A percentile compares a stretch with the other conserved stretches of the same genome.
Conservation (phyloP, 345 rosid genomes). For the Mangifera indica region DNA sequence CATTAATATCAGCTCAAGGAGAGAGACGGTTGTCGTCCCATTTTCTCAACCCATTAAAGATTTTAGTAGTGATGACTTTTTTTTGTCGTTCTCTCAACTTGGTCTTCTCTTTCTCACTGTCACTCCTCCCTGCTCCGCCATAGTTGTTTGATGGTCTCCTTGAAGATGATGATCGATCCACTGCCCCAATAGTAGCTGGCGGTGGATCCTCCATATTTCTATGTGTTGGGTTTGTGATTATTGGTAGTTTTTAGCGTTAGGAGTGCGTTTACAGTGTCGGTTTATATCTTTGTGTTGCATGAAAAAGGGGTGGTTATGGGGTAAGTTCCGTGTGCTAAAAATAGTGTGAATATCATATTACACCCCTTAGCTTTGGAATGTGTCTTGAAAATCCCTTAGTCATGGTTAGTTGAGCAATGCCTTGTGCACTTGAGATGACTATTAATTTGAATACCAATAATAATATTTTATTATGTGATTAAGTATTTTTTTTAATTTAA, state of each 20-base stretch:
- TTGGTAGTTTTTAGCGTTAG: too few relatives aligned
- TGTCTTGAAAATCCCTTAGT: too few relatives aligned
- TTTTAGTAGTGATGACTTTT: slow-evolving; percentile 48
- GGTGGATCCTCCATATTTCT: neutral
- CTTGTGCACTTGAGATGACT: too few relatives aligned
- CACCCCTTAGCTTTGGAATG: too few relatives aligned
- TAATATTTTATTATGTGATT: too few relatives aligned
- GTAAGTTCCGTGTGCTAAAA: neutral
- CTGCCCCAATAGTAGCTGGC: slow-evolving; percentile 3
- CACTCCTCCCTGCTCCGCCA: slow-evolving; percentile 30
- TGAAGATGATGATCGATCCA: slow-evolving; percentile 14
- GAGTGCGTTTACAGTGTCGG: neutral
- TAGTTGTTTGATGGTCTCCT: neutral
- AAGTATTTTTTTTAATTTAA: too few relatives aligned
- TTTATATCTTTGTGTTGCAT: slow-evolving; percentile 26
- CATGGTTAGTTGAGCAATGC: too few relatives aligned
- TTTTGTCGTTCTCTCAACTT: slow-evolving; percentile 52
- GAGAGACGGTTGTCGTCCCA: slow-evolving; percentile 47
- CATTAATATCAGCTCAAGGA: slow-evolving; percentile 48
- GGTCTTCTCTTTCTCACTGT: slow-evolving; percentile 51
- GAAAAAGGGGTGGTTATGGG: slow-evolving; percentile 3
- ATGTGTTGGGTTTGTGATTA: neutral
- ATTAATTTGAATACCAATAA: too few relatives aligned
- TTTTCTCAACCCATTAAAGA: slow-evolving; percentile 46
- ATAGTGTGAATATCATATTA: too few relatives aligned